phyloP scores from a whole-genome alignment of 768 basidiomycete species.

The Russula earlei region DNA sequence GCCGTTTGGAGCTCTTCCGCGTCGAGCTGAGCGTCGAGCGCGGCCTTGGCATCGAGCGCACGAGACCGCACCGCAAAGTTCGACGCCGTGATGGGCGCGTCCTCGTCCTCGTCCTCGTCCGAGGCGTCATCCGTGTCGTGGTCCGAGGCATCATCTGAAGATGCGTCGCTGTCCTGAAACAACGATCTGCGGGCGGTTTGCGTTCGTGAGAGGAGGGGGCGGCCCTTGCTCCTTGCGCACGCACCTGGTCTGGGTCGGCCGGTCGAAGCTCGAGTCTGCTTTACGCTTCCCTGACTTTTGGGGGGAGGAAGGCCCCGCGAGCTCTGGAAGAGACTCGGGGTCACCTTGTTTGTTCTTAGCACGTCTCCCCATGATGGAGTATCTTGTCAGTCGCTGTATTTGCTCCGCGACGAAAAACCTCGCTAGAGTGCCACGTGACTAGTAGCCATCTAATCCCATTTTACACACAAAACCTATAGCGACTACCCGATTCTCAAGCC shows the following conservation, averaged over 20 bases:
- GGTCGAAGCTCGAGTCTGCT: slow-evolving; percentile 33
- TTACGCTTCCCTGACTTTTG: slow-evolving; percentile 72
- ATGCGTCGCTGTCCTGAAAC: slow-evolving; percentile 39
- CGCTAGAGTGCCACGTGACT: background rate
- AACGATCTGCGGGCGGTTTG: slow-evolving; percentile 30
- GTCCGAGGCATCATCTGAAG: slow-evolving; percentile 34
- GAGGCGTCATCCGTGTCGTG: slow-evolving; percentile 27
- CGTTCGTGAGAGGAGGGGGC: background rate
- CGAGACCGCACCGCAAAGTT: slow-evolving; percentile 79
- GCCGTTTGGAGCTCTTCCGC: slow-evolving; percentile 54
- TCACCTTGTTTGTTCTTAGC: slow-evolving; percentile 77
- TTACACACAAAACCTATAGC: too few relatives aligned
- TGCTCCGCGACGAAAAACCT: too few relatives aligned
- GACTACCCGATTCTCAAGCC: slow-evolving; percentile 70
- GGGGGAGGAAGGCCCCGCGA: slow-evolving; percentile 29
- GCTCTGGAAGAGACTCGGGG: slow-evolving; percentile 47
- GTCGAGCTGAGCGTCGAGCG: slow-evolving; percentile 61
- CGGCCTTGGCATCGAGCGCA: slow-evolving; percentile 60
- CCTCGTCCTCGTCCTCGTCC: slow-evolving; percentile 41
- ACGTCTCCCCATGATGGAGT: slow-evolving; percentile 63
- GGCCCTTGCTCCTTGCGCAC: background rate
- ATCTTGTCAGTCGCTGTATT: too few relatives aligned
- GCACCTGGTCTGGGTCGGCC: slow-evolving; percentile 34
- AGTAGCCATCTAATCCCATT: too few relatives aligned
- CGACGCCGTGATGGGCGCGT: slow-evolving; percentile 53